A percentile compares a stretch with the other conserved stretches of the same genome.
phyloP scores from a whole-genome alignment of 768 basidiomycete species.

The Tylopilus felleus region DNA sequence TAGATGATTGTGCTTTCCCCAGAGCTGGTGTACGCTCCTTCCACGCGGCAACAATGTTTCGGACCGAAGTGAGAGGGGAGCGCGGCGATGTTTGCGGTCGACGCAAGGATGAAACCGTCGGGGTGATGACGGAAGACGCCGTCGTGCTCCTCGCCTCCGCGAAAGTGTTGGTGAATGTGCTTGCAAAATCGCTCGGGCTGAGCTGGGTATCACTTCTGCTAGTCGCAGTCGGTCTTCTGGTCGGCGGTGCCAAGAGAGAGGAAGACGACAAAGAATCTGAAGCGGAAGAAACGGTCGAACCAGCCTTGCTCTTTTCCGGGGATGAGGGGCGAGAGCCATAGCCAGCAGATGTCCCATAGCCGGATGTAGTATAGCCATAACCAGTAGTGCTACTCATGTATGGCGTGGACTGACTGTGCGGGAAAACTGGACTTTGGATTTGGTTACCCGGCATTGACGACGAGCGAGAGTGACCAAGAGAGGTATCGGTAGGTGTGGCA shows the following conservation, averaged over 20 bases:
- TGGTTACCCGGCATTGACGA: slow-evolving; percentile 47
- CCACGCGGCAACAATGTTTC: slow-evolving; percentile 78
- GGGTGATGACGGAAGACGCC: slow-evolving; percentile 30
- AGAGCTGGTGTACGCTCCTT: slow-evolving; percentile 65
- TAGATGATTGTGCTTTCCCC: slow-evolving; percentile 34
- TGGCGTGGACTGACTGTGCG: slow-evolving; percentile 39
- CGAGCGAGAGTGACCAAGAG: slow-evolving; percentile 48
- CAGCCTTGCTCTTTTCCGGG: slow-evolving; percentile 42
- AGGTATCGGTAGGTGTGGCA: slow-evolving; percentile 36
- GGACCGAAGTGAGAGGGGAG: slow-evolving; percentile 68
- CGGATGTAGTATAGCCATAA: slow-evolving; percentile 34
- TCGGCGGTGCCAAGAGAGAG: slow-evolving; percentile 49
- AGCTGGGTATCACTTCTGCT: slow-evolving; percentile 32
- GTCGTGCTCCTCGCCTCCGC: slow-evolving; percentile 34
- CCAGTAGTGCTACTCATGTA: slow-evolving; percentile 35
- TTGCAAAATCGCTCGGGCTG: slow-evolving; percentile 36
- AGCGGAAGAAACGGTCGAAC: slow-evolving; percentile 27
- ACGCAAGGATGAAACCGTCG: slow-evolving; percentile 52
- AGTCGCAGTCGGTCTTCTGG: slow-evolving; percentile 30
- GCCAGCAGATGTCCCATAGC: slow-evolving; percentile 32
- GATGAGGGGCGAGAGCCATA: slow-evolving; percentile 46
- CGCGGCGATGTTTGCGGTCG: slow-evolving; percentile 65
- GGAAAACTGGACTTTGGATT: slow-evolving; percentile 29
- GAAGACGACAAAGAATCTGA: slow-evolving; percentile 32
- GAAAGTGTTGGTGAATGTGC: slow-evolving; percentile 38